Base-by-base conservation (phyloP, 73 alveolate genomes). In the Tetrahymena thermophila region DNA sequence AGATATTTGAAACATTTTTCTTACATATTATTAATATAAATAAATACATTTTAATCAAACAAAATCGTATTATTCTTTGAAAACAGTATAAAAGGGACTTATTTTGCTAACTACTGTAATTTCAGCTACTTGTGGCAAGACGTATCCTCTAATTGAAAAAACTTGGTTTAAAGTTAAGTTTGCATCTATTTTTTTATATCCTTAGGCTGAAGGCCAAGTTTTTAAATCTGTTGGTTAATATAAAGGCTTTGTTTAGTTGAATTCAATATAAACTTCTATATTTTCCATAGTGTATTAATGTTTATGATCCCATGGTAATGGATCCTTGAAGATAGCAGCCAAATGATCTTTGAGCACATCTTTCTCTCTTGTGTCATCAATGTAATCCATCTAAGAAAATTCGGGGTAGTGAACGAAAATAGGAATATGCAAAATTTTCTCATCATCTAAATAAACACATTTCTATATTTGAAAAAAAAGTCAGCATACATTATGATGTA, bases 241-340 rank as follows among this genome's bases (percentile, higher is more conserved):
- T 71, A 71, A 71, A 71, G 89, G 38, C 37, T 71, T 71, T 23
- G 89, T 71, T 71, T 71, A 31, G 43, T 95, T 94, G 21, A 95
- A 89, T 95, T 95, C 97, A 85, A 95, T 85, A 89, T 89, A 95
- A 28, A 71, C 93, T 89, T 95, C 97, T 34, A 95, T 89, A 21
- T 37, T 85, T 35, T 95, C 94, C 38, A 95, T 25, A 34, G 28
- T 85, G 40, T 95, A 95, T 31, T 89, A 23, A 35, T 95, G 13
- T 71, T 95, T 40, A 34, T 31, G 23, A 95, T 95, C 97, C 97
- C 97, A 95, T 3, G 97, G 97, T 58, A 95, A 95, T 43, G 97
- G 97, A 5, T 84, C 94, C 50, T 43, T 34, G 89, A 95, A 95
- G 14, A 95, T 23, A 21, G 93, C n/a, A 25, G 58, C 85, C 44